A percentile compares a stretch with the other conserved stretches of the same genome.
phyloP scores from a whole-genome alignment of 148 eudicot genomes.

The Rhododendron kiyosumense region DNA sequence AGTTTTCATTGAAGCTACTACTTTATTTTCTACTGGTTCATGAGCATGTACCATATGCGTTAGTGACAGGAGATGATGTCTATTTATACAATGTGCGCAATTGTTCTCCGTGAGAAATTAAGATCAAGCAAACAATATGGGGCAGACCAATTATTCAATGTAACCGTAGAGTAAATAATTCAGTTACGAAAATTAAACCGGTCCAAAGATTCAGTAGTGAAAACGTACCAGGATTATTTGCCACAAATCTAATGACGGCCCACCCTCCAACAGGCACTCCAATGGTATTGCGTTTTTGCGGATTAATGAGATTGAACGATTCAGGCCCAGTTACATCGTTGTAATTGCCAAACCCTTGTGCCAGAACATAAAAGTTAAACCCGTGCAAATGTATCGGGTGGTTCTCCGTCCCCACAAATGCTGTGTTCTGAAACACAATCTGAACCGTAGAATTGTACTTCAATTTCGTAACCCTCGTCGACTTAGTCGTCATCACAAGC shows the following conservation, averaged over 20 bases:
- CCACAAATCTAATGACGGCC: conserved; percentile 54
- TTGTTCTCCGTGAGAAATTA: no score
- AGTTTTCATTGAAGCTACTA: no score
- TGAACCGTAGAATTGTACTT: conserved; percentile 55
- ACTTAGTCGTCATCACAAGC: conserved; percentile 30
- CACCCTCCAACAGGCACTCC: conserved; percentile 71
- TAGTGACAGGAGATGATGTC: no score
- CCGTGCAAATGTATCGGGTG: conserved; percentile 86
- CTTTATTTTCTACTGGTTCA: no score
- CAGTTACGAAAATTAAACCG: no score
- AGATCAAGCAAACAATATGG: no score
- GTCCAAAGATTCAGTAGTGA: background rate
- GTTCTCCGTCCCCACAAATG: conserved; percentile 37
- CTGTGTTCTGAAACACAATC: conserved; percentile 64
- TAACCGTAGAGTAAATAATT: no score
- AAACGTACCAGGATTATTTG: conserved; percentile 59
- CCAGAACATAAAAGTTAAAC: conserved; percentile 60
- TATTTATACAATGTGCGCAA: no score
- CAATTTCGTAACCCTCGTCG: conserved; percentile 52
- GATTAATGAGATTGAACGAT: conserved; percentile 53
- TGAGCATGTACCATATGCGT: no score
- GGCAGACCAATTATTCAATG: no score
- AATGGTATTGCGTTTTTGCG: conserved; percentile 61
- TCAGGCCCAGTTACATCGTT: conserved; percentile 5
- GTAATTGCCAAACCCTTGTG: conserved; percentile 69